Percentiles rank a stretch among this genome's conserved stretches.
Conservation (phyloP, 2,329 filamentous ascomycete genomes). For the Trichoderma brevicompactum region DNA sequence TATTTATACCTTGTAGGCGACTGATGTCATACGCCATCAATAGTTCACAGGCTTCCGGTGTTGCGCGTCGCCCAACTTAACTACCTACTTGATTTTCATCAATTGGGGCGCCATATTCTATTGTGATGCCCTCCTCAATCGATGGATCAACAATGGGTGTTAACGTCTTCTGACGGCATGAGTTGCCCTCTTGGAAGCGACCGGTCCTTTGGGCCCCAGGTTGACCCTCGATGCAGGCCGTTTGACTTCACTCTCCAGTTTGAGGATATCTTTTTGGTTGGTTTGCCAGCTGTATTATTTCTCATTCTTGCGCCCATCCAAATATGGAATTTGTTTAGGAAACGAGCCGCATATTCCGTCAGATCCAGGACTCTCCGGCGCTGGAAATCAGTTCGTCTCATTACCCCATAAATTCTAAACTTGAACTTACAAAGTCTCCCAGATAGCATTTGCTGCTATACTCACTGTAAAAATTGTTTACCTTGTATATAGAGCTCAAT, state of each 20-base stretch:
- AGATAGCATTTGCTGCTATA: conserved; percentile 28
- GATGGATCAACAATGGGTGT: not conserved
- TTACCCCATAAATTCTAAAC: not conserved
- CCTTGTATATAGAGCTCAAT: conserved; percentile 30
- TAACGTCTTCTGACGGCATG: not conserved
- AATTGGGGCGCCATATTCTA: not conserved
- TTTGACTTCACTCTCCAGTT: conserved; percentile 40
- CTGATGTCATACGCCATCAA: conserved; percentile 1
- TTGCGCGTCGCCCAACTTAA: not conserved
- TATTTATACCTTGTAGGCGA: conserved; percentile 2
- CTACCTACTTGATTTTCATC: not conserved
- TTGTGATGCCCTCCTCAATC: not conserved
- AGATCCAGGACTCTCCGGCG: conserved; percentile 1
- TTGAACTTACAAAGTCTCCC: not conserved
- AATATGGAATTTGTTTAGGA: conserved; percentile 15
- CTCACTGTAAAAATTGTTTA: conserved; percentile 32
- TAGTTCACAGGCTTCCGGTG: not conserved
- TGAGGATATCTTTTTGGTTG: conserved; percentile 37
- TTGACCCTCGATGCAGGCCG: conserved; percentile 33
- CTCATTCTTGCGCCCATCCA: conserved; percentile 28
- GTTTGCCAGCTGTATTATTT: conserved; percentile 33
- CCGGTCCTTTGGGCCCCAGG: conserved; percentile 34
- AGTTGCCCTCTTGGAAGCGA: conserved; percentile 27
- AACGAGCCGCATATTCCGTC: conserved; percentile 25
- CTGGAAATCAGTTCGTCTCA: conserved; percentile 16